phyloP scores from a whole-genome alignment of 2,329 filamentous ascomycete genomes.

The Myrmaecium sp. region DNA sequence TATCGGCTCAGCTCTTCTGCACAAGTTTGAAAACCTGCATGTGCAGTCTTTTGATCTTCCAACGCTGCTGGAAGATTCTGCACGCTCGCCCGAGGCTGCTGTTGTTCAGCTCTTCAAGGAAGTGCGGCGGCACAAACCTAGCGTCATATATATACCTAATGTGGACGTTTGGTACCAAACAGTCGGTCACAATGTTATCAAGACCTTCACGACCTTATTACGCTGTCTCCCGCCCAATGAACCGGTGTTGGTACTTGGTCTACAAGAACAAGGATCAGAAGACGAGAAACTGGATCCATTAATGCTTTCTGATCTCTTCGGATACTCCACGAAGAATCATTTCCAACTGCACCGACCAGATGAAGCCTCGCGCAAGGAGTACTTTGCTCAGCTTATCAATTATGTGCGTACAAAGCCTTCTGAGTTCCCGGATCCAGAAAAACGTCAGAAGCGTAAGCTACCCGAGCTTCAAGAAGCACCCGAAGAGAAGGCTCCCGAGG shows the following conservation, averaged over 20 bases:
- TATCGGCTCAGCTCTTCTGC: constrained; percentile 65
- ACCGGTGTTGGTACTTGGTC: constrained; percentile 73
- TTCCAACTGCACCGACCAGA: constrained; percentile 53
- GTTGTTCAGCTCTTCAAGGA: constrained; percentile 84
- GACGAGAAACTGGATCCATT: constrained; percentile 37
- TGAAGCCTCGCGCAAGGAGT: constrained; percentile 53
- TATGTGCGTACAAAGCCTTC: constrained; percentile 65
- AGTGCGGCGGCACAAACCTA: constrained; percentile 85
- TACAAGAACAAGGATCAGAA: constrained; percentile 52
- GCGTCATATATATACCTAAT: constrained; percentile 85
- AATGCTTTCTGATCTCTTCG: constrained; percentile 66
- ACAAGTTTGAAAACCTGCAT: constrained; percentile 84
- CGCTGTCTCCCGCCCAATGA: constrained; percentile 77
- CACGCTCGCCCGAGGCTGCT: constrained; percentile 69
- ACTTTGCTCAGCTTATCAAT: constrained; percentile 57
- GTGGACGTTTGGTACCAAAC: constrained; percentile 76
- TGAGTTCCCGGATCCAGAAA: constrained; percentile 74
- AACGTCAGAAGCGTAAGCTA: constrained; percentile 72
- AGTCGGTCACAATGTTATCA: constrained; percentile 45
- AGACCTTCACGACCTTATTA: constrained; percentile 70
- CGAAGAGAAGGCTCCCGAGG: constrained; percentile 39
- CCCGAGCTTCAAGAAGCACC: constrained; percentile 63
- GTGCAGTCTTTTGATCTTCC: constrained; percentile 89
- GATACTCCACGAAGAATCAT: constrained; percentile 65
- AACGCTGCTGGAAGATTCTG: constrained; percentile 67